These are phyloP conservation scores for Mycena crocata DNA, from an alignment of 768 basidiomycete genomes.

Conservation along the genomic window DNA sequence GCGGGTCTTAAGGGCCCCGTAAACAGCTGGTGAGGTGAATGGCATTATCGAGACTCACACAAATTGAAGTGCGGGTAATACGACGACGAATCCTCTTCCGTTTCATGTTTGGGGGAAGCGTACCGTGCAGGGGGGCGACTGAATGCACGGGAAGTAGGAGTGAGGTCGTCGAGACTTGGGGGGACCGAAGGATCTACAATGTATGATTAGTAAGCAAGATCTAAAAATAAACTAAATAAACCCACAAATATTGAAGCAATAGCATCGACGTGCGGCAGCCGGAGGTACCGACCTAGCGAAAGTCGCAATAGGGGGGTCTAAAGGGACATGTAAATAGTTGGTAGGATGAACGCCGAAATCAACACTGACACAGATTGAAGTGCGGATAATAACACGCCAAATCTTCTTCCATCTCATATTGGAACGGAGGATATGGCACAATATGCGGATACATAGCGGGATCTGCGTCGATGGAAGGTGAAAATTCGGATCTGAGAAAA, in stretches of 20 bases:
- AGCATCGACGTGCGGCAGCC: no score
- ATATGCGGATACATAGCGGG: conserved; percentile 41
- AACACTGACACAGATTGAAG: conserved; percentile 37
- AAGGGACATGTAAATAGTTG: conserved; percentile 6
- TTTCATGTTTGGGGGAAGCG: conserved; percentile 14
- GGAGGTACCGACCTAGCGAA: neutral
- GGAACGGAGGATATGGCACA: conserved; percentile 24
- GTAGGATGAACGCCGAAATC: conserved; percentile 28
- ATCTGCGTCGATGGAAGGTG: conserved; percentile 20
- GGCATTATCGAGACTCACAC: conserved; percentile 35
- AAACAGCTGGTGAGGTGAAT: conserved; percentile 31
- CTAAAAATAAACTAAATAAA: no score
- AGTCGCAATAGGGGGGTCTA: conserved; percentile 14
- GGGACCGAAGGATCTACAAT: no score
- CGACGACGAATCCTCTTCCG: conserved; percentile 7
- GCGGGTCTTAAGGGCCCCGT: neutral
- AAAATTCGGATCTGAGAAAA: conserved; percentile 24
- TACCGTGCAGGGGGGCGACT: no score
- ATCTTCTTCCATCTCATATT: conserved; percentile 17
- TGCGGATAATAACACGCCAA: conserved; percentile 33
- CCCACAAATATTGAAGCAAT: no score
- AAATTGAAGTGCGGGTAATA: conserved; percentile 38
- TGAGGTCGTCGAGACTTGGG: no score
- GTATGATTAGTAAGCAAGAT: no score
- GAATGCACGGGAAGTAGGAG: no score